Evolutionary conservation across 768 basidiomycete genomes (phyloP), one percentile per base, ranked within the genome.

Genomic region (Suillus clintonianus): DNA sequence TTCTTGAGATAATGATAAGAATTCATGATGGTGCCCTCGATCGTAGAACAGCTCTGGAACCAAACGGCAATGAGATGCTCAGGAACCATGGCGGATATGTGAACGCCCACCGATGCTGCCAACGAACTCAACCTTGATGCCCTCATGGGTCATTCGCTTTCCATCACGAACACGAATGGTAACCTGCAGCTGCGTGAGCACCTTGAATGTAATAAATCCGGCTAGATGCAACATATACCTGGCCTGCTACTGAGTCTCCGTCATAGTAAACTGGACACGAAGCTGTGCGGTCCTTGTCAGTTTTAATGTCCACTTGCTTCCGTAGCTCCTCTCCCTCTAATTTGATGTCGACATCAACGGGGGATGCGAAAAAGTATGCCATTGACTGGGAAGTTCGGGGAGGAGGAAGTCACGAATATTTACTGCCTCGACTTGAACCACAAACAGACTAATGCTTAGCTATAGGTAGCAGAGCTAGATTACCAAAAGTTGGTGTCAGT

Each of bases 21-120:
- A 99, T 74, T 99, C 97, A 76, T 98, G 95, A 74, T 99, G 97
- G 75, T 98, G 97, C 2, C 97, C 96, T 24, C 96, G 84, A 81
- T 99, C 97, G 72, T 98, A 99, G 82, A 99, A 99, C 27, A 98
- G 83, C 71, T 93, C 91, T 90, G 50, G 50, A 59, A 32, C 45
- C 11, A 17, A 36, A 54, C 32, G n/a, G 15, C 48, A 65, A 39
- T 59, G 34, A 60, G 30, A 48, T 34, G 37, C 1, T 41, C 7
- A 30, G 19, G 60, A 17, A 41, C 34, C 14, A 41, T 19, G 5
- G 27, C 39, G 13, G n/a, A 56, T 59, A 59, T 55, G 39, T 7
- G 3, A 42, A 77, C 89, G 47, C 56, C 10, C 66, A 91, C 97
- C 97, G 71, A 98, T 99, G 71, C 90, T 94, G 36, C 97, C 95